Conservation (phyloP, 164 flowering plant species). For the Vitis amurensis region DNA sequence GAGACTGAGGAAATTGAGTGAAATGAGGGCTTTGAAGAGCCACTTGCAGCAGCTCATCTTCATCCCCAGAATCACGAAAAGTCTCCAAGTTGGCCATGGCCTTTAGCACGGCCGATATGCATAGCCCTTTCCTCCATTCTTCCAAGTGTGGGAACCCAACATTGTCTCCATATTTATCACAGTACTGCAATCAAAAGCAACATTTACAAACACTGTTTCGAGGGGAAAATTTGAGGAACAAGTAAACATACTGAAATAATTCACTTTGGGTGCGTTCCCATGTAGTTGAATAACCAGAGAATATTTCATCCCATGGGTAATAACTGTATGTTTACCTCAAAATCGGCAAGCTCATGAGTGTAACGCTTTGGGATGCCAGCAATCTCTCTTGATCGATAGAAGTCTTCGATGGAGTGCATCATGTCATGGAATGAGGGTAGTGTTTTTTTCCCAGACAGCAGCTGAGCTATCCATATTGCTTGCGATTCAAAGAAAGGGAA, state of each 20-base stretch:
- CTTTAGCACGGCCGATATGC: slow-evolving; percentile 50
- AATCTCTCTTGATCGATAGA: slow-evolving; percentile 62
- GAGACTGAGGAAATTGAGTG: slow-evolving; percentile 32
- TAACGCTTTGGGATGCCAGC: slow-evolving; percentile 75
- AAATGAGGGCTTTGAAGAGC: slow-evolving; percentile 71
- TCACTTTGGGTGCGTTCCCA: too few species aligned
- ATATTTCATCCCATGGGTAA: not conserved
- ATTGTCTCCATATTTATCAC: slow-evolving; percentile 68
- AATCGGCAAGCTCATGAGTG: slow-evolving; percentile 71
- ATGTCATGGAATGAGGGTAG: slow-evolving; percentile 81
- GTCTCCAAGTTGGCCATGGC: slow-evolving; percentile 58
- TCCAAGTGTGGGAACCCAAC: slow-evolving; percentile 71
- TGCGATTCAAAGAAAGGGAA: slow-evolving; percentile 92
- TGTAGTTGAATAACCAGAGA: too few species aligned
- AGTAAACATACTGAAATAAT: too few species aligned
- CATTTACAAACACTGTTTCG: too few species aligned
- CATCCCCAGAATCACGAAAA: slow-evolving; percentile 62
- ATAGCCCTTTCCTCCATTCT: slow-evolving; percentile 80
- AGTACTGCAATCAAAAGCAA: slow-evolving; percentile 49
- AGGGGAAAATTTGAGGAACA: too few species aligned
- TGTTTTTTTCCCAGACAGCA: slow-evolving; percentile 68
- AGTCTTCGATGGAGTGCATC: slow-evolving; percentile 77
- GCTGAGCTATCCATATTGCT: slow-evolving; percentile 91
- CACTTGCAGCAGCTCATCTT: slow-evolving; percentile 58
- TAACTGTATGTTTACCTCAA: slow-evolving; percentile 46